Evolutionary conservation across 352 stramenopile genomes (phyloP).

Genomic region (Thraustotheca clavata): DNA sequence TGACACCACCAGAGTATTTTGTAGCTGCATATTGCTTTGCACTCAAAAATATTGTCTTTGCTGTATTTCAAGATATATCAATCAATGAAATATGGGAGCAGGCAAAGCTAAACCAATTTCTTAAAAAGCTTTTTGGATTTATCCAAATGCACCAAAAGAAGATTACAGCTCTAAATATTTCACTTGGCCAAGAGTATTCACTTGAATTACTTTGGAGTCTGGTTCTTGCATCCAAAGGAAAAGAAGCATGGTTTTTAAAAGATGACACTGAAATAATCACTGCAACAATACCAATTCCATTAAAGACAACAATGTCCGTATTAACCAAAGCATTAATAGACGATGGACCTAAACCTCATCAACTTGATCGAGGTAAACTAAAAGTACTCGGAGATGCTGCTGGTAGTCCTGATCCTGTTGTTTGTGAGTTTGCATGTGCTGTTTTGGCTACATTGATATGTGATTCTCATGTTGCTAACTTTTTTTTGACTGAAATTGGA

Average conservation of each 20-base stretch:
- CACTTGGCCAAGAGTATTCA: slow-evolving; percentile 16
- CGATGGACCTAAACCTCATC: background rate
- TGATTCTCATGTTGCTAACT: background rate
- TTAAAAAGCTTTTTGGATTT: slow-evolving; percentile 20
- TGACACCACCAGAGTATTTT: slow-evolving; percentile 19
- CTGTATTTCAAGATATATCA: background rate
- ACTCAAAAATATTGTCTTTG: slow-evolving; percentile 20
- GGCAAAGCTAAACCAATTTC: background rate
- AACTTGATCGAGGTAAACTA: slow-evolving; percentile 1
- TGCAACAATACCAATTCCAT: background rate
- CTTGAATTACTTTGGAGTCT: slow-evolving; percentile 12
- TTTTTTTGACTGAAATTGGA: slow-evolving; percentile 13
- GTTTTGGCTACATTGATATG: slow-evolving; percentile 4
- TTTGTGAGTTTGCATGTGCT: slow-evolving; percentile 13
- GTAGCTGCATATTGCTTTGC: slow-evolving; percentile 20
- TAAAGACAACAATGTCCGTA: background rate
- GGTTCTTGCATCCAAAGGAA: slow-evolving; percentile 9
- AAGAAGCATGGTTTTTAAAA: slow-evolving; percentile 18
- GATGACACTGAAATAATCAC: background rate
- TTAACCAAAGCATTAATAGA: background rate
- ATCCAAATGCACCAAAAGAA: slow-evolving; percentile 7
- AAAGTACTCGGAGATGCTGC: slow-evolving; percentile 10
- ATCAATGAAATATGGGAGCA: slow-evolving; percentile 19
- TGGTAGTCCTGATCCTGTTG: background rate
- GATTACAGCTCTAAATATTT: background rate